Conservation (phyloP, 176 grass and related monocot genomes). For the Aegilops tauschii region DNA sequence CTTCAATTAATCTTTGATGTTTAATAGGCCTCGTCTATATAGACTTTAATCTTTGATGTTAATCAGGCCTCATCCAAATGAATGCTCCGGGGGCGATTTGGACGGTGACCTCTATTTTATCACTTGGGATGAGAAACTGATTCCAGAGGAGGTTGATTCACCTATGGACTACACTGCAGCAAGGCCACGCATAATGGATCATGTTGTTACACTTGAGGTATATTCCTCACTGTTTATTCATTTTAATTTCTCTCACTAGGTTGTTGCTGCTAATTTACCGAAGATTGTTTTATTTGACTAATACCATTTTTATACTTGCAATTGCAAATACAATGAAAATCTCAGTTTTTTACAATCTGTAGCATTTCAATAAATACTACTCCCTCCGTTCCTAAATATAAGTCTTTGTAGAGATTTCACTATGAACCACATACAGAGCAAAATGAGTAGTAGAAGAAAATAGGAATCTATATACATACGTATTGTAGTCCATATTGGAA, state of each 20-base stretch:
- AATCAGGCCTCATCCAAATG: conserved; percentile 89
- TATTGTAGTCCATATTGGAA: no score
- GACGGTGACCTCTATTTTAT: conserved; percentile 95
- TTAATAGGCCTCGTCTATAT: background rate
- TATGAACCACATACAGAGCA: no score
- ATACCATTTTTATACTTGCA: background rate
- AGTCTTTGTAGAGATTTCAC: no score
- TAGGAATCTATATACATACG: no score
- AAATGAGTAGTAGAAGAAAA: no score
- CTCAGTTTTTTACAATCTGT: background rate
- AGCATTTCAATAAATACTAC: background rate
- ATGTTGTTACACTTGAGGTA: conserved; percentile 94
- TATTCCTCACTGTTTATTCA: conserved; percentile 2
- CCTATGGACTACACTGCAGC: conserved; percentile 92
- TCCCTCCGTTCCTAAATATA: no score
- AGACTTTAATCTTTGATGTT: conserved; percentile 23
- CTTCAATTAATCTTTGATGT: background rate
- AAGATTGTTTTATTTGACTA: background rate
- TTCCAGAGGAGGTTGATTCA: conserved; percentile 70
- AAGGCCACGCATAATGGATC: conserved; percentile 72
- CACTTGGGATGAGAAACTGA: conserved; percentile 81
- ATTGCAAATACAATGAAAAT: background rate
- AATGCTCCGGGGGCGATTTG: conserved; percentile 97
- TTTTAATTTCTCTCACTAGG: background rate
- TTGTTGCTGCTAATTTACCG: background rate